Conservation (phyloP, 768 basidiomycete genomes). For the Tephrocybe rancida region DNA sequence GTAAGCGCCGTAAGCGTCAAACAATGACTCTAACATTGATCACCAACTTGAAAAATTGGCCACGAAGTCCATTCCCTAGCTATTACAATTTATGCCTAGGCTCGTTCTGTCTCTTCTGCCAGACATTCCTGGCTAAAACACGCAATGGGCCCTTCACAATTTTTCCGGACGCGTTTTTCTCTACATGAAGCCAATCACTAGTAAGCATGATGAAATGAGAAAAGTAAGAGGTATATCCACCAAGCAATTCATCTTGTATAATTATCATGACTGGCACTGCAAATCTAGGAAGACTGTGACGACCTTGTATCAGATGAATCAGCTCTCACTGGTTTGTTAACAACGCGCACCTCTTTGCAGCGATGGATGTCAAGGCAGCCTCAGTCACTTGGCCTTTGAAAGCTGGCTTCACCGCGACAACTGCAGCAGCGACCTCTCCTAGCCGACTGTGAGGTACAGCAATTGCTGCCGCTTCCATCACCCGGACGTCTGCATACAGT, state of each 20-base stretch:
- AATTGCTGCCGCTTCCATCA: constrained; percentile 51
- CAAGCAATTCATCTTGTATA: constrained; percentile 38
- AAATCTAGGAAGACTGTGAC: constrained; percentile 44
- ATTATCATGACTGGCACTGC: constrained; percentile 56
- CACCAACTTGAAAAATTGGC: too few relatives aligned
- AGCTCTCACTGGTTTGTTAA: background rate
- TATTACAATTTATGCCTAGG: constrained; percentile 21
- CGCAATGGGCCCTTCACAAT: constrained; percentile 47
- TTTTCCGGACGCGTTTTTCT: constrained; percentile 51
- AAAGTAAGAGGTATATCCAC: constrained; percentile 28
- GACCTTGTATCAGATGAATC: constrained; percentile 1
- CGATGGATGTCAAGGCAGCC: constrained; percentile 36
- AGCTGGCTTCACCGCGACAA: constrained; percentile 44
- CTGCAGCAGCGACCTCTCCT: constrained; percentile 50
- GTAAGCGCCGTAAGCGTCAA: too few relatives aligned
- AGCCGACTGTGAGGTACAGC: constrained; percentile 50
- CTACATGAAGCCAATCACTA: constrained; percentile 19
- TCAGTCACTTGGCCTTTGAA: constrained; percentile 42
- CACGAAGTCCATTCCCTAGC: too few relatives aligned
- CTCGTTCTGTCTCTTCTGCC: constrained; percentile 35
- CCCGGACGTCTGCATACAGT: constrained; percentile 43
- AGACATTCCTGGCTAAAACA: constrained; percentile 36
- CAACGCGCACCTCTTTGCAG: constrained; percentile 35
- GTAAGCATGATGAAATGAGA: background rate
- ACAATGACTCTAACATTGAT: too few relatives aligned